Evolutionary conservation across 148 eudicot genomes (phyloP).

Genomic region (Agrostemma githago): DNA sequence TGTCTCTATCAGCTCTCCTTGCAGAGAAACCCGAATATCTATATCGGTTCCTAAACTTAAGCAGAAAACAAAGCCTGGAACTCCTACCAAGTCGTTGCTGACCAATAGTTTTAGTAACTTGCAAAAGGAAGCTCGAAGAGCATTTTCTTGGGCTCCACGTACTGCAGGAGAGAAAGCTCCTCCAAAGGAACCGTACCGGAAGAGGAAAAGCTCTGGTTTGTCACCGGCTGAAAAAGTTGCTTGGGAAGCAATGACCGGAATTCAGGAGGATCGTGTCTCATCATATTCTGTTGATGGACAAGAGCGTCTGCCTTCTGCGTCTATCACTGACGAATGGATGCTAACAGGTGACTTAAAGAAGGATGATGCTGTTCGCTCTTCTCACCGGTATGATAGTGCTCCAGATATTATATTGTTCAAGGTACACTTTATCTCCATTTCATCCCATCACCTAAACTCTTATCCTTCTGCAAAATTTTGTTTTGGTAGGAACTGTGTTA

Average conservation of each 20-base stretch:
- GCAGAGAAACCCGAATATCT: conserved; percentile 77
- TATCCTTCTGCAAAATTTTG: background rate
- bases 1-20: conserved; percentile 62
- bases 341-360: conserved; percentile 80
- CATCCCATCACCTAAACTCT: background rate
- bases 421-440: conserved; percentile 31
- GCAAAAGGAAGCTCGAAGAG: conserved; percentile 92
- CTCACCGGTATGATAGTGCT: conserved; percentile 94
- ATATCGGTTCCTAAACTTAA: conserved; percentile 62
- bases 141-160: conserved; percentile 96
- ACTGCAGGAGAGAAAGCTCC: conserved; percentile 58
- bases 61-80: conserved; percentile 58
- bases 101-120: conserved; percentile 77
- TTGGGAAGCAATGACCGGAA: conserved; percentile 95
- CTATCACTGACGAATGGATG: conserved; percentile 95
- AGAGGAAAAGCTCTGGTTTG: conserved; percentile 88
- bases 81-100: conserved; percentile 65
- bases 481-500: background rate
- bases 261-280: conserved; percentile 76
- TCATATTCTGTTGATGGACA: conserved; percentile 71
- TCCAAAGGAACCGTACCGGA: conserved; percentile 71
- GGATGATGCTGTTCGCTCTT: conserved; percentile 81
- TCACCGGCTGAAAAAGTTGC: conserved; percentile 69
- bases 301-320: conserved; percentile 77
- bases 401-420: conserved; percentile 89